Percentiles rank a stretch among this genome's conserved stretches.
These are phyloP conservation scores for Aspergillus brunneoviolaceus DNA, from an alignment of 2,329 filamentous ascomycete genomes.

Conservation along the genomic window DNA sequence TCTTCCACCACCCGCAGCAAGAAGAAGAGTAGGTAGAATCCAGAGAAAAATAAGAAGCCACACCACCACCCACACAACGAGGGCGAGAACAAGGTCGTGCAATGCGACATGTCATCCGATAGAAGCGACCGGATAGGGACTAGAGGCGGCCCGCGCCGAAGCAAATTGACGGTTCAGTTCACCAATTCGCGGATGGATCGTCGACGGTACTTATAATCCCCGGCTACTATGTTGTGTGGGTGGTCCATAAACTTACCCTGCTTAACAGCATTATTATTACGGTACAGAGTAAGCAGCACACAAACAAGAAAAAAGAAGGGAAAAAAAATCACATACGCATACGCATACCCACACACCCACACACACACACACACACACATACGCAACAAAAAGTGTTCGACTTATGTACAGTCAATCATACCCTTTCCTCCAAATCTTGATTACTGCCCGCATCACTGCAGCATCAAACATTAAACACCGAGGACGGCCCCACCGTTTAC, in stretches of 20 bases:
- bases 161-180: constrained; percentile 4
- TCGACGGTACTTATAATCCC: neutral
- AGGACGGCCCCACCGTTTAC: neutral
- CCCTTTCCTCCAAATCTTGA: too few species aligned
- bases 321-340: too few species aligned
- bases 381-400: too few species aligned
- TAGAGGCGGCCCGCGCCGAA: constrained; percentile 9
- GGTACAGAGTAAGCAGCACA: neutral
- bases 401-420: too few species aligned
- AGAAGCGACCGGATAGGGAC: neutral
- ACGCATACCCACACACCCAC: too few species aligned
- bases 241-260: neutral
- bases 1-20: too few species aligned
- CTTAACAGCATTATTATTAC: neutral
- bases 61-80: neutral
- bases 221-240: neutral
- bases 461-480: too few species aligned
- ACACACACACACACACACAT: too few species aligned
- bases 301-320: too few species aligned
- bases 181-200: neutral
- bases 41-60: too few species aligned
- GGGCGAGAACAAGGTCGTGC: neutral
- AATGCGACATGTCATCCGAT: neutral
- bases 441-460: too few species aligned
- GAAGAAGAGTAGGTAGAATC: too few species aligned